Conservation (phyloP, 257 asterid genomes). For the Ophiorrhiza pumila region DNA sequence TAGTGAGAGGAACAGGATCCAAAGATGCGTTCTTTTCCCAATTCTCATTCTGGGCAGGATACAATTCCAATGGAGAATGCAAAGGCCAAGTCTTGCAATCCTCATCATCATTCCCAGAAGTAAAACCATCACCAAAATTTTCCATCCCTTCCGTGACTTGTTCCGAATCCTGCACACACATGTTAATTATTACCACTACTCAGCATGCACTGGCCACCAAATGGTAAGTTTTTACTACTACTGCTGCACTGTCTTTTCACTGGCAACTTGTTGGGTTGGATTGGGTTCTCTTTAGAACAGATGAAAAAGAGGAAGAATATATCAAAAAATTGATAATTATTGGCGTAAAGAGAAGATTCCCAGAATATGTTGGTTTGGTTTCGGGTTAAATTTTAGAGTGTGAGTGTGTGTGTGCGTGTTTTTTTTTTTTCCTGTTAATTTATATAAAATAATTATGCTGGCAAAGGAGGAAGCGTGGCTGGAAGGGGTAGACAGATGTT, state of each 20-base stretch:
- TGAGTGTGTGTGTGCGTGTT: too few relatives aligned
- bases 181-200: constrained; percentile 14
- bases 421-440: too few relatives aligned
- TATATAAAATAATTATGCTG: too few relatives aligned
- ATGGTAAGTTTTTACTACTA: too few relatives aligned
- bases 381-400: not conserved
- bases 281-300: constrained; percentile 10
- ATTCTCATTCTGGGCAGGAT: constrained; percentile 29
- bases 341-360: constrained; percentile 50
- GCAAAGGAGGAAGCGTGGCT: constrained; percentile 20
- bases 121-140: constrained; percentile 35
- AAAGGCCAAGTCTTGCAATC: constrained; percentile 38
- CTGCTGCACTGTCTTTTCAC: constrained; percentile 8
- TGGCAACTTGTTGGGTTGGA: constrained; percentile 32
- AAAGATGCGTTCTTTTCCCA: constrained; percentile 26
- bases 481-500: constrained; percentile 12
- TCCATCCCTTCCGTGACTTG: constrained; percentile 57
- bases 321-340: not conserved
- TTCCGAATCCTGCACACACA: constrained; percentile 81
- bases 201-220: not conserved
- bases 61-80: constrained; percentile 35
- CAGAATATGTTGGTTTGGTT: constrained; percentile 27
- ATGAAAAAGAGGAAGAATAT: not conserved
- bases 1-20: constrained; percentile 26
- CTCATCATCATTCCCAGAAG: constrained; percentile 29